Percentiles rank a stretch among this genome's conserved stretches.
These are phyloP conservation scores for Pichia cactophila DNA, from an alignment of 1,139 yeast genomes.

Conservation along the genomic window DNA sequence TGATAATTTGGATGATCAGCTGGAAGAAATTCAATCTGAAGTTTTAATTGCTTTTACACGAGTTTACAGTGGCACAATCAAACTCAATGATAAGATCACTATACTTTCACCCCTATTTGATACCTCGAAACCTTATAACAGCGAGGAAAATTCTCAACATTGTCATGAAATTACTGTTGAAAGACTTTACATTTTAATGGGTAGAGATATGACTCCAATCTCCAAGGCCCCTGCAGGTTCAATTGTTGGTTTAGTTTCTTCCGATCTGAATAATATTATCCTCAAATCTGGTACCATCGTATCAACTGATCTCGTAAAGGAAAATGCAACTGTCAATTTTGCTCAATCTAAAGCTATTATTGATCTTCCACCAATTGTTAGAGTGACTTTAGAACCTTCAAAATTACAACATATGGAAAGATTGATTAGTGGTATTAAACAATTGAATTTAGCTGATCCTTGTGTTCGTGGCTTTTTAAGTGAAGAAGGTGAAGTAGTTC, in stretches of 20 bases:
- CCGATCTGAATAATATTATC: conserved; percentile 57
- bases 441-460: conserved; percentile 84
- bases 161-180: conserved; percentile 47
- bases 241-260: conserved; percentile 88
- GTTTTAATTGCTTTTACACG: conserved; percentile 82
- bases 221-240: conserved; percentile 89
- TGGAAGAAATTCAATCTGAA: conserved; percentile 40
- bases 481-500: conserved; percentile 84
- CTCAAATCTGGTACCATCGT: conserved; percentile 83
- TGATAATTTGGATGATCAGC: conserved; percentile 34
- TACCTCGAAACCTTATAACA: conserved; percentile 49
- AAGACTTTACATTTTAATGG: conserved; percentile 81
- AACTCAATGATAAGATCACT: conserved; percentile 64
- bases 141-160: conserved; percentile 33
- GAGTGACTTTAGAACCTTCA: conserved; percentile 90
- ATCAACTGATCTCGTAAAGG: conserved; percentile 34
- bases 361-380: conserved; percentile 78
- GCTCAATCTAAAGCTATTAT: conserved; percentile 49
- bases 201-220: conserved; percentile 74
- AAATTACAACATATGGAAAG: conserved; percentile 74
- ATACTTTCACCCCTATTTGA: conserved; percentile 85
- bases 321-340: conserved; percentile 45
- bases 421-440: conserved; percentile 69
- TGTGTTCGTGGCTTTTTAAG: conserved; percentile 81
- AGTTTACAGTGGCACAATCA: conserved; percentile 75